These are phyloP conservation scores for Bullera alba DNA, from an alignment of 768 basidiomycete species.

Conservation along the genomic window DNA sequence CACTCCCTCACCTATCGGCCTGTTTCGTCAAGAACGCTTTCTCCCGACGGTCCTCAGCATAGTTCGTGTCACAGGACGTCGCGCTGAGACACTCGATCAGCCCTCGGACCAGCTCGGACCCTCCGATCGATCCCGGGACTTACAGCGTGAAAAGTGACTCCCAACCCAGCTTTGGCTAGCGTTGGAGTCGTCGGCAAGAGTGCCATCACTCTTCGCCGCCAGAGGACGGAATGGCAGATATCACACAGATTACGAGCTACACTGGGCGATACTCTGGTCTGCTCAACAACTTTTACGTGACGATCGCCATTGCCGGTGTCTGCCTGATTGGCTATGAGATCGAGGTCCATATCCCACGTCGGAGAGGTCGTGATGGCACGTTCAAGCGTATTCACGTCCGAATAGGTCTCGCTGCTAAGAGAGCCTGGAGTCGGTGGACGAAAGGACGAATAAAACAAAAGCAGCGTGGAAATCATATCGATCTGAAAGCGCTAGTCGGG, in stretches of 20 bases:
- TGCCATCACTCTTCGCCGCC: neutral
- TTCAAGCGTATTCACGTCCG: slow-evolving; percentile 25
- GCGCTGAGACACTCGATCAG: no score
- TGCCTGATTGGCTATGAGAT: slow-evolving; percentile 41
- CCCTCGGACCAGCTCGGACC: no score
- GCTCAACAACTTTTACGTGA: slow-evolving; percentile 39
- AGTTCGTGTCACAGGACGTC: no score
- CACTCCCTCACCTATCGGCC: no score
- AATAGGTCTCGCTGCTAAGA: slow-evolving; percentile 8
- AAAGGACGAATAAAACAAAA: slow-evolving; percentile 1
- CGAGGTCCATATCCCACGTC: slow-evolving; percentile 34
- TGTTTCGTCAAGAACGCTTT: no score
- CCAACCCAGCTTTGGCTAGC: no score
- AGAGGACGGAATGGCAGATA: slow-evolving; percentile 34
- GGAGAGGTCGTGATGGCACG: slow-evolving; percentile 33
- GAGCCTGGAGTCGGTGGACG: slow-evolving; percentile 14
- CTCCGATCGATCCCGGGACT: no score
- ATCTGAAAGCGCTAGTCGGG: slow-evolving; percentile 4
- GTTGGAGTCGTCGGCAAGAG: no score
- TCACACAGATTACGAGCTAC: slow-evolving; percentile 32
- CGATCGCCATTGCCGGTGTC: slow-evolving; percentile 38
- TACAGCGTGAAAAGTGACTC: no score
- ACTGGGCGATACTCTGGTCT: slow-evolving; percentile 43
- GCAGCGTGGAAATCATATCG: neutral
- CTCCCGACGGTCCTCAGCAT: no score